phyloP scores from a whole-genome alignment of 257 asterid species.

The Salvia hispanica region DNA sequence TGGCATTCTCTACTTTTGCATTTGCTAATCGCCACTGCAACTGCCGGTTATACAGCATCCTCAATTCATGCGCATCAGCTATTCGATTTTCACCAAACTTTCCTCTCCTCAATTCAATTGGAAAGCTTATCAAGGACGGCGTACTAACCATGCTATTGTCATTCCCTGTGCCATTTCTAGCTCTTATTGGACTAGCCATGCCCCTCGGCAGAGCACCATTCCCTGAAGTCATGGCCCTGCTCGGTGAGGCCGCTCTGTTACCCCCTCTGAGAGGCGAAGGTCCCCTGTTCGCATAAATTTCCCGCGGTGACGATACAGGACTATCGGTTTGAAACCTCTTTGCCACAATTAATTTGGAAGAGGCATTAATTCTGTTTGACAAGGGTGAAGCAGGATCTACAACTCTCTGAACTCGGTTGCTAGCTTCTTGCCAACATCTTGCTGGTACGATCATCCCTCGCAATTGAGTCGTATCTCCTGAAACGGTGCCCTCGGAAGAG shows the following conservation, averaged over 20 bases:
- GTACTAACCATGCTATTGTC: slow-evolving; percentile 44
- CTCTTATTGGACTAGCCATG: slow-evolving; percentile 62
- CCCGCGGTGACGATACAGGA: slow-evolving; percentile 56
- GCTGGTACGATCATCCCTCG: slow-evolving; percentile 67
- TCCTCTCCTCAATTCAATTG: slow-evolving; percentile 68
- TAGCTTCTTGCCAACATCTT: slow-evolving; percentile 56
- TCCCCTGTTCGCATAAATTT: slow-evolving; percentile 44
- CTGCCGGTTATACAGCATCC: slow-evolving; percentile 63
- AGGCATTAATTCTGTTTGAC: slow-evolving; percentile 32
- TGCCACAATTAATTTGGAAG: neutral
- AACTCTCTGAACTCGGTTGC: slow-evolving; percentile 39
- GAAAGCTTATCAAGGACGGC: slow-evolving; percentile 61
- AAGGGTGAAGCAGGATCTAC: slow-evolving; percentile 54
- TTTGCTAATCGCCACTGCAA: slow-evolving; percentile 82
- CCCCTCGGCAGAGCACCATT: slow-evolving; percentile 52
- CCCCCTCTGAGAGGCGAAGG: slow-evolving; percentile 69
- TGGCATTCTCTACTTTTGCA: slow-evolving; percentile 64
- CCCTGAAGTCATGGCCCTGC: slow-evolving; percentile 44
- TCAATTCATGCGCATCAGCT: slow-evolving; percentile 75
- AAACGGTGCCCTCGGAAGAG: slow-evolving; percentile 52
- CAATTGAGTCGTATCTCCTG: slow-evolving; percentile 34
- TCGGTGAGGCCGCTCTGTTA: slow-evolving; percentile 71
- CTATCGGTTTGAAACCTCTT: slow-evolving; percentile 48
- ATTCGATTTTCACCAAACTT: slow-evolving; percentile 64
- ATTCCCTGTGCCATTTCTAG: slow-evolving; percentile 48